phyloP scores from a whole-genome alignment of 73 alveolate species.

The Uronychia binucleata region DNA sequence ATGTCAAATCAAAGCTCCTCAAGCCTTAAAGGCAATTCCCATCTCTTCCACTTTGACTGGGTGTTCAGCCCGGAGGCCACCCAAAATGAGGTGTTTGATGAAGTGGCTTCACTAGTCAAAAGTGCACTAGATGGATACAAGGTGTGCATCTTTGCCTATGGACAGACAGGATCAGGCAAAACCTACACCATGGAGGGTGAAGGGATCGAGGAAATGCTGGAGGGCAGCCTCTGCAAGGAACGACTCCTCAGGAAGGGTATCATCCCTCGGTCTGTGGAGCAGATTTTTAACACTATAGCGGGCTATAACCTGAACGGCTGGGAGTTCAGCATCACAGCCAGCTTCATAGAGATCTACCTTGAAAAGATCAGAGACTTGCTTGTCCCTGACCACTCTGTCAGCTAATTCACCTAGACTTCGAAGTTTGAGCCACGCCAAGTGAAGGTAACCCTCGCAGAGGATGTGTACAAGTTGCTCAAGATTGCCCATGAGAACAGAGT shows the following conservation, averaged over 20 bases:
- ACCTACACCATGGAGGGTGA: constrained; percentile 95
- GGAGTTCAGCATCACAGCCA: constrained; percentile 39
- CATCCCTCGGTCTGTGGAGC: constrained; percentile 92
- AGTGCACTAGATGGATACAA: constrained; percentile 93
- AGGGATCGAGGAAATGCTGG: neutral
- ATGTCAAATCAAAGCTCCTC: neutral
- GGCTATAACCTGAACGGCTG: constrained; percentile 17
- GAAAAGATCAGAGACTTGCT: constrained; percentile 65
- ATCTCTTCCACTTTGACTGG: constrained; percentile 59
- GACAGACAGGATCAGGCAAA: constrained; percentile 97
- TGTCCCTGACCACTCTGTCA: constrained; percentile 23
- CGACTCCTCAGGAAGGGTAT: constrained; percentile 64
- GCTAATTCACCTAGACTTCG: neutral
- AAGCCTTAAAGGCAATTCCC: neutral
- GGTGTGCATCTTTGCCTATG: constrained; percentile 96
- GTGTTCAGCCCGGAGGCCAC: constrained; percentile 62
- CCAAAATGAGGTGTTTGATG: constrained; percentile 79
- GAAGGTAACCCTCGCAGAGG: constrained; percentile 31
- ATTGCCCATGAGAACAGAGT: constrained; percentile 78
- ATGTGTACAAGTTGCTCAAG: constrained; percentile 55
- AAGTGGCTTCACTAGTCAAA: constrained; percentile 76
- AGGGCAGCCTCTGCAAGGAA: neutral
- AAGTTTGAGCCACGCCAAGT: constrained; percentile 34
- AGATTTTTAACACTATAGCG: constrained; percentile 68
- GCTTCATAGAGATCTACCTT: constrained; percentile 68